Conservation (phyloP, 2,329 filamentous ascomycete genomes). For the Neoarthrinium moseri region DNA sequence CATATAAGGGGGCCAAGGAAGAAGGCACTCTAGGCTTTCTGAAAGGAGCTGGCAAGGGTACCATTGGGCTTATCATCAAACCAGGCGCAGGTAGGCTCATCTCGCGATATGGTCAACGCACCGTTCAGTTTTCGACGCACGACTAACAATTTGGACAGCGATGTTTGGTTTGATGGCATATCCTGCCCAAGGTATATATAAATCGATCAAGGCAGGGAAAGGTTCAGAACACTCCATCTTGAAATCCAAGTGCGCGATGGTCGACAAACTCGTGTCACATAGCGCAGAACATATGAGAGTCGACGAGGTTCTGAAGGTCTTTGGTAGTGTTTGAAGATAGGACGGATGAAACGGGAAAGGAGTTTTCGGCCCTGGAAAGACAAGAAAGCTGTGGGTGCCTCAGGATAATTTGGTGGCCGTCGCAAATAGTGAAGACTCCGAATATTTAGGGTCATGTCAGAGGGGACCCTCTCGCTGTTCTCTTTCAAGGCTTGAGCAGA, state of each 20-base stretch:
- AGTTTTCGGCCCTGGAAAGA: too few species aligned
- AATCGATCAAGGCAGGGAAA: slow-evolving; percentile 27
- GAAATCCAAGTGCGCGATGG: slow-evolving; percentile 4
- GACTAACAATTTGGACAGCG: slow-evolving; percentile 10
- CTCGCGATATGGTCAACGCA: slow-evolving; percentile 7
- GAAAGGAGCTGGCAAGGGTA: slow-evolving; percentile 33
- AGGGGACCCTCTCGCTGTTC: too few species aligned
- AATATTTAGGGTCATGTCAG: too few species aligned
- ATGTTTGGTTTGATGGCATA: slow-evolving; percentile 28
- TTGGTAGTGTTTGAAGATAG: not conserved
- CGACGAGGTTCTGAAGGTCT: not conserved
- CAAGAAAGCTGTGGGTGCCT: too few species aligned
- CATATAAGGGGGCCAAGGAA: slow-evolving; percentile 27
- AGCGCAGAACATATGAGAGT: not conserved
- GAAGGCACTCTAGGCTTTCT: slow-evolving; percentile 29
- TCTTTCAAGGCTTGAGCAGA: too few species aligned
- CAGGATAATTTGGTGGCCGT: too few species aligned
- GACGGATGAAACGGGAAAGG: too few species aligned
- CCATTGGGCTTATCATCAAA: slow-evolving; percentile 19
- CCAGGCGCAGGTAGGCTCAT: slow-evolving; percentile 20
- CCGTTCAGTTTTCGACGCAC: too few species aligned
- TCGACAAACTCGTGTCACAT: not conserved
- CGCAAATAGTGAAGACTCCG: too few species aligned
- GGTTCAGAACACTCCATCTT: slow-evolving; percentile 24
- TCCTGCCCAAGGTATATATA: slow-evolving; percentile 28